Base-by-base conservation (phyloP, 2,329 filamentous ascomycete species). In the Cryphonectria parasitica region DNA sequence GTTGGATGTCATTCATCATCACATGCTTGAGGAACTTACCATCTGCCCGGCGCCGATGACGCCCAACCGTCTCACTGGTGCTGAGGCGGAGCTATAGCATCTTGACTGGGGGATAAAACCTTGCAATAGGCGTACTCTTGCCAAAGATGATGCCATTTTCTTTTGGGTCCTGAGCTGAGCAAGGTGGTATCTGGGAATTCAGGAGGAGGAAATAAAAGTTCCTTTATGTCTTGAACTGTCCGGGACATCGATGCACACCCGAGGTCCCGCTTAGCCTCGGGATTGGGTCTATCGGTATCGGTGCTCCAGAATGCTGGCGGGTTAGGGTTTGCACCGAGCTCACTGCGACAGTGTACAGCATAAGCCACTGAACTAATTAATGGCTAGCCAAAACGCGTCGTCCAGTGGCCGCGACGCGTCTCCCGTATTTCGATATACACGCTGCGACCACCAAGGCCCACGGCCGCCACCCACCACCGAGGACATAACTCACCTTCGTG, bases 31-130 rank as follows among this genome's bases (percentile, higher is more conserved):
- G 25, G 19, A 61, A 79, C 86, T 78, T 82, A 97, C 95, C 95
- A 98, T 98, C 81, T 98, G 96, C 39, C 96, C 96, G 67, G 95
- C 95, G 75, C 96, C 96, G 78, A 99, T 87, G 65, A 99, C 95
- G 78, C 95, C 96, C 58, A 99, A 84, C 75, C 89, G 91, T 84
- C 95, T 97, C 73, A 99, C 91, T 78, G 95, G 89, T 69, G 90
- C 89, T 72, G 89, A 89, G 61, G 89, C 81, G 45, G 90, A 90
- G 83, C 92, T 95, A 83, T 97, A 97, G 77, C 81, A 82, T 76
- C 91, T 83, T 68, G 79, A 75, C 72, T 84, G 83, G 68, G 81
- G 79, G n/a, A 78, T 73, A 62, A 82, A 76, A 77, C 77, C 74
- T 75, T 77, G 77, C 22, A 81, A 69, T 41, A 79, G 76, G 72